These are phyloP conservation scores for Fusarium sp. DNA, from an alignment of 2,329 filamentous ascomycete species.

Conservation along the genomic window DNA sequence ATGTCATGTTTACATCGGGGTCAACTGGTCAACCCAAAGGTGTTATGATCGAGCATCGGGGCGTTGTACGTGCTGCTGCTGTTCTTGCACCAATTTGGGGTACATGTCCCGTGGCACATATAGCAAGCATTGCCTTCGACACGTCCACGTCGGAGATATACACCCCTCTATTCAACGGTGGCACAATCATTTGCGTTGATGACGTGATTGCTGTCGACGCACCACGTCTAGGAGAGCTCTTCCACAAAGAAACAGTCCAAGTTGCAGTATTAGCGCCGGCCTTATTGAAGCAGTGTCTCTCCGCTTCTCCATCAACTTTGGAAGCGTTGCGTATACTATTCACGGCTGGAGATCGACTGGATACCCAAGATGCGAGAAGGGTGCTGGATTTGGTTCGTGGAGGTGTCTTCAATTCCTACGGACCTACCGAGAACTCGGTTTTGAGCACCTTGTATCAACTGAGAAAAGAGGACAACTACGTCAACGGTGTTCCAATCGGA, in stretches of 20 bases:
- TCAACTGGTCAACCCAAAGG: conserved; percentile 43
- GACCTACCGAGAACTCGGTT: not conserved
- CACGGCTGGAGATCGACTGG: conserved; percentile 40
- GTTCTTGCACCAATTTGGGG: not conserved
- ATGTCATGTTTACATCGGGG: conserved; percentile 43
- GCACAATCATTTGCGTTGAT: not conserved
- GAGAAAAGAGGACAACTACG: not conserved
- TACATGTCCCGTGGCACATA: not conserved
- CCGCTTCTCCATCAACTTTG: not conserved
- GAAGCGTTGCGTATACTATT: not conserved
- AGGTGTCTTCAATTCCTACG: conserved; percentile 1
- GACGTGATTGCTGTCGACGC: not conserved
- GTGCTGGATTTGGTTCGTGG: not conserved
- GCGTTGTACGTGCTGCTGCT: not conserved
- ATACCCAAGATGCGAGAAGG: conserved; percentile 12
- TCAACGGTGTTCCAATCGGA: conserved; percentile 2
- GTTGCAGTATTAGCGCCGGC: not conserved
- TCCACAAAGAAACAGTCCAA: not conserved
- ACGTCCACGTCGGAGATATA: not conserved
- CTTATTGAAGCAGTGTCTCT: not conserved
- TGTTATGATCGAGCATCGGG: conserved; percentile 33
- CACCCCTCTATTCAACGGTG: not conserved
- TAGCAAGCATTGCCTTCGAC: not conserved
- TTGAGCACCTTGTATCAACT: not conserved
- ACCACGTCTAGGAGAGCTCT: not conserved